Evolutionary conservation across 2,329 filamentous ascomycete species (phyloP).

Genomic region (Aspergillus ruber): DNA sequence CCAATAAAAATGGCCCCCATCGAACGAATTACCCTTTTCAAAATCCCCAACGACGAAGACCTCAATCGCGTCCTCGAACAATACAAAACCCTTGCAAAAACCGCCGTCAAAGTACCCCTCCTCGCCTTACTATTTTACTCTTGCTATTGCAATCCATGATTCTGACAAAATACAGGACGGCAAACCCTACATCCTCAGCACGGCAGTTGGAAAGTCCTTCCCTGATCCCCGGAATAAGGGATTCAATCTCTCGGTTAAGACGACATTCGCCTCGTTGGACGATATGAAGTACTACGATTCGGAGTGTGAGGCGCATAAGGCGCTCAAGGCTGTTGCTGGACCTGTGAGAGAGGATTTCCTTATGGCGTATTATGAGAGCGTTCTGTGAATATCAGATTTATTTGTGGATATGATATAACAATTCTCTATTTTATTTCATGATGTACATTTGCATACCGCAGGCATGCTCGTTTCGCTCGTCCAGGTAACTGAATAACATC

Average conservation of each 20-base stretch:
- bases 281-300: constrained; percentile 67
- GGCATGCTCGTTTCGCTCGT: constrained; percentile 6
- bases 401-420: background rate
- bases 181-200: constrained; percentile 61
- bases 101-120: constrained; percentile 38
- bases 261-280: constrained; percentile 57
- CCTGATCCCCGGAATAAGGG: constrained; percentile 58
- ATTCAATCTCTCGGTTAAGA: constrained; percentile 59
- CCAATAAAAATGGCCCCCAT: constrained; percentile 32
- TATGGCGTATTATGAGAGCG: constrained; percentile 32
- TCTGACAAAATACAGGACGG: constrained; percentile 49
- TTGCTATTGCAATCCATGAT: background rate
- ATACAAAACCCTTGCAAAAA: constrained; percentile 39
- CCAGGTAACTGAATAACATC: constrained; percentile 1
- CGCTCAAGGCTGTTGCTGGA: constrained; percentile 34
- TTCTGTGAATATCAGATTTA: constrained; percentile 16
- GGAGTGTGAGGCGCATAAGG: constrained; percentile 50
- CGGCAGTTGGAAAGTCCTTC: constrained; percentile 50
- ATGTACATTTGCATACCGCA: constrained; percentile 22
- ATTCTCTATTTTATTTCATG: constrained; percentile 11
- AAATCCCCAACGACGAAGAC: constrained; percentile 43
- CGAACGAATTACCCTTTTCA: constrained; percentile 50
- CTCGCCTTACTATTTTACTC: background rate
- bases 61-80: constrained; percentile 39
- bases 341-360: constrained; percentile 31